Evolutionary conservation across 768 basidiomycete genomes (phyloP).

Genomic region (Naganishia onofrii): DNA sequence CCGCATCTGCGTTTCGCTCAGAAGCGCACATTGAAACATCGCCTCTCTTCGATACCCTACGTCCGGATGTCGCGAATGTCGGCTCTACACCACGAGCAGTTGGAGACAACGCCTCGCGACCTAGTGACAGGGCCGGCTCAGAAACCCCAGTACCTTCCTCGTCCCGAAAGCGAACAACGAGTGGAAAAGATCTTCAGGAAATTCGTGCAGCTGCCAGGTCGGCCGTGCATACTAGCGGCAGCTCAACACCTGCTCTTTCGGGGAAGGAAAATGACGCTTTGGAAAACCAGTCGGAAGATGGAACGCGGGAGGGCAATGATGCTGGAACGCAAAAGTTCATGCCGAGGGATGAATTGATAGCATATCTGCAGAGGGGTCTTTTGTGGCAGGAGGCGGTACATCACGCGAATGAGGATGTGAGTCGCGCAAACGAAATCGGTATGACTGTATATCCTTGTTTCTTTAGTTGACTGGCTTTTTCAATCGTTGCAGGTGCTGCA

Average conservation of each 20-base stretch:
- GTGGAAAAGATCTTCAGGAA: slow-evolving; percentile 19
- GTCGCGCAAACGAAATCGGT: background rate
- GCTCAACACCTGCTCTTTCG: slow-evolving; percentile 4
- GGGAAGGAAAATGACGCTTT: slow-evolving; percentile 4
- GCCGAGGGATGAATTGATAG: slow-evolving; percentile 45
- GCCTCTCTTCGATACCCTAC: slow-evolving; percentile 22
- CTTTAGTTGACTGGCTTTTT: background rate
- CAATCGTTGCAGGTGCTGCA: slow-evolving; percentile 7
- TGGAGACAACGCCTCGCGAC: background rate
- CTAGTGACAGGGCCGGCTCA: background rate
- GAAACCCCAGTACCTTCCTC: background rate
- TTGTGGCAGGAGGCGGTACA: slow-evolving; percentile 47
- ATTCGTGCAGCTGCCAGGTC: slow-evolving; percentile 11
- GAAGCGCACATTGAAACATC: slow-evolving; percentile 43
- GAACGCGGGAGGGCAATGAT: slow-evolving; percentile 29
- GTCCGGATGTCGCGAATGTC: slow-evolving; percentile 12
- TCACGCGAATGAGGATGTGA: slow-evolving; percentile 39
- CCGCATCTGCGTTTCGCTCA: slow-evolving; percentile 45
- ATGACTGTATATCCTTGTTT: background rate
- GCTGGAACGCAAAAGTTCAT: slow-evolving; percentile 41
- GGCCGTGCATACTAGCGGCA: slow-evolving; percentile 24
- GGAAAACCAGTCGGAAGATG: slow-evolving; percentile 21
- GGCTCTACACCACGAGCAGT: background rate
- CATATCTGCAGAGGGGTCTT: slow-evolving; percentile 46
- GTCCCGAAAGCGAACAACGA: slow-evolving; percentile 9